A percentile compares a stretch with the other conserved stretches of the same genome.
Conservation (phyloP, 345 rosid species). For the Rubroshorea leprosula region DNA sequence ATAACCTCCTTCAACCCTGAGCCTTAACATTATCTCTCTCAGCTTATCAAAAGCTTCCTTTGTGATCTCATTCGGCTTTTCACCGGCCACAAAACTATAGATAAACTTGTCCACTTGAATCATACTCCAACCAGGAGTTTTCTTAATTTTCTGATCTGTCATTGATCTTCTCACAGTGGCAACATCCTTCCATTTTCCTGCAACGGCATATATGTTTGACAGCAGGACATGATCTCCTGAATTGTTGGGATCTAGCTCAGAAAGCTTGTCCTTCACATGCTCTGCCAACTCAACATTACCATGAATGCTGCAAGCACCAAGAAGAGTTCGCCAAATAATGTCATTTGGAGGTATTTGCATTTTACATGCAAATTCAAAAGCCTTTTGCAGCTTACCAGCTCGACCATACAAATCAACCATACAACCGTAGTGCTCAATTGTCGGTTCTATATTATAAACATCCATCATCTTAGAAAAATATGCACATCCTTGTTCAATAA, state of each 20-base stretch:
- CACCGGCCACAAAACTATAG: constrained; percentile 28
- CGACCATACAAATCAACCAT: constrained; percentile 41
- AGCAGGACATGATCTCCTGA: constrained; percentile 30
- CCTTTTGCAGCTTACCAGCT: constrained; percentile 34
- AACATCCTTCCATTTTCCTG: constrained; percentile 37
- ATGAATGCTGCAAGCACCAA: constrained; percentile 40
- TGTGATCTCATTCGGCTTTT: constrained; percentile 19
- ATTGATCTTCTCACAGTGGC: constrained; percentile 32
- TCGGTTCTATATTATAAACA: constrained; percentile 29
- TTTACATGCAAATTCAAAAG: constrained; percentile 29
- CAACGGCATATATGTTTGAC: constrained; percentile 35
- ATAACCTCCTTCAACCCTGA: constrained; percentile 47
- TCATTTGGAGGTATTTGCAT: constrained; percentile 33
- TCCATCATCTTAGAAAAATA: constrained; percentile 29
- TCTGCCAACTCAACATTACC: constrained; percentile 37
- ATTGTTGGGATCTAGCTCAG: constrained; percentile 31
- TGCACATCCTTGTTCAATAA: constrained; percentile 31
- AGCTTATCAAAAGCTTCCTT: constrained; percentile 34
- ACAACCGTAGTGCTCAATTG: constrained; percentile 28
- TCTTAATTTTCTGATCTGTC: constrained; percentile 23
- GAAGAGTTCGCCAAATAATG: constrained; percentile 41
- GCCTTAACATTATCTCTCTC: constrained; percentile 26
- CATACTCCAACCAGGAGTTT: constrained; percentile 39
- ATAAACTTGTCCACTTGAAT: constrained; percentile 33
- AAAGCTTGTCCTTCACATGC: constrained; percentile 27